Base-by-base conservation (phyloP, 345 rosid genomes). In the Eutrema heterophyllum region DNA sequence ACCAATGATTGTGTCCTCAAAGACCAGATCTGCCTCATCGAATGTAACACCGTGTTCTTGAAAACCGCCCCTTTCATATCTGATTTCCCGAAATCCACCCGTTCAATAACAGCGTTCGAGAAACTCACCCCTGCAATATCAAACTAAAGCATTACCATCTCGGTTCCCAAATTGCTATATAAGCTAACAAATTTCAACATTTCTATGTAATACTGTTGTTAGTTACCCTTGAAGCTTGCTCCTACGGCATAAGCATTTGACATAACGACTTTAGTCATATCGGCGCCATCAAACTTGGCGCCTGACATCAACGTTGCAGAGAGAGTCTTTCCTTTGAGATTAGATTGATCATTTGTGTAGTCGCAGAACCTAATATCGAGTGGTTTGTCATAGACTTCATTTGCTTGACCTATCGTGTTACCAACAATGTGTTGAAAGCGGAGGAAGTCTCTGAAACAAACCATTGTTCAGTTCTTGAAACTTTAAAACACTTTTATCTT, bases 281-380 rank as follows among this genome's bases (percentile, higher is more conserved):
- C 96, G 3, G 98, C 98, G 61, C 97, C 98, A 80, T 94, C 98
- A 61, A 94, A 94, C 83, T 94, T 94, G 74, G 98, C 97, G n/a
- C 74, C 95, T 1, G 97, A 84, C 97, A 94, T 91, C 35, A 94
- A 93, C 4, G 97, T 97, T 3, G 98, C 97, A 0, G 97, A 83
- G 46, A 94, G 96, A 61, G 98, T 84, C 83, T 94, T 89, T 48
- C 98, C 98, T 74, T 94, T 94, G 15, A 94, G 87, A 57, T 89
- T 89, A 48, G 90, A 83, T 72, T 88, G 87, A 15, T 94, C 96
- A 57, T 94, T 91, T 26, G 95, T 80, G 72, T 86, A 94, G 58
- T 94, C 90, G 2, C 97, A 94, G 75, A 91, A 91, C 61, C 96
- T 91, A 70, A 94, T 93, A 83, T 94, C 97, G 36, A 91, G 86